phyloP scores from a whole-genome alignment of 257 asterid species.

The Fraxinus americana region DNA sequence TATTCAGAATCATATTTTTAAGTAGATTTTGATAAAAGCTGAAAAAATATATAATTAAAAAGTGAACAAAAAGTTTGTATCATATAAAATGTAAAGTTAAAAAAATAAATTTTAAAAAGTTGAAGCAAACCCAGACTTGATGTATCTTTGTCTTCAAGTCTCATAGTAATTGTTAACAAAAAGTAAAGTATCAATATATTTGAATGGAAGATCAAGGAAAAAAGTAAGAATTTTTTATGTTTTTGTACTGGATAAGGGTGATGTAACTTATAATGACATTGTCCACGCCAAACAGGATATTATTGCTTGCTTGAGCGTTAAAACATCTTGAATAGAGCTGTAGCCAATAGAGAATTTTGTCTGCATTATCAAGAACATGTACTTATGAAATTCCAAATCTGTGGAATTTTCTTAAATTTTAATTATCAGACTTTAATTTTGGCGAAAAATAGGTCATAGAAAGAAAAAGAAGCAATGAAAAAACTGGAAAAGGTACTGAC shows the following conservation, averaged over 20 bases:
- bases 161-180: too few species aligned
- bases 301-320: constrained; percentile 1
- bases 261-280: constrained; percentile 12
- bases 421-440: background rate
- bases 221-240: background rate
- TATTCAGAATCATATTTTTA: too few species aligned
- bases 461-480: constrained; percentile 1
- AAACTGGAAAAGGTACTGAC: constrained; percentile 31
- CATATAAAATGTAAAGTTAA: too few species aligned
- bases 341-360: background rate
- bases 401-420: background rate
- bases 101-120: too few species aligned
- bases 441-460: background rate
- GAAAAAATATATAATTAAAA: too few species aligned
- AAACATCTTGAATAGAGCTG: background rate
- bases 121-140: too few species aligned
- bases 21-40: too few species aligned
- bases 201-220: background rate
- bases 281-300: constrained; percentile 15
- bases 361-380: background rate
- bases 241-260: background rate
- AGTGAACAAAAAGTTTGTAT: too few species aligned
- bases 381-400: background rate
- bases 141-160: too few species aligned
- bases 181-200: too few species aligned